Evolutionary conservation across 106 monocot genomes (phyloP), one percentile per base, ranked within the genome.

Genomic region (Iris macrosiphon): DNA sequence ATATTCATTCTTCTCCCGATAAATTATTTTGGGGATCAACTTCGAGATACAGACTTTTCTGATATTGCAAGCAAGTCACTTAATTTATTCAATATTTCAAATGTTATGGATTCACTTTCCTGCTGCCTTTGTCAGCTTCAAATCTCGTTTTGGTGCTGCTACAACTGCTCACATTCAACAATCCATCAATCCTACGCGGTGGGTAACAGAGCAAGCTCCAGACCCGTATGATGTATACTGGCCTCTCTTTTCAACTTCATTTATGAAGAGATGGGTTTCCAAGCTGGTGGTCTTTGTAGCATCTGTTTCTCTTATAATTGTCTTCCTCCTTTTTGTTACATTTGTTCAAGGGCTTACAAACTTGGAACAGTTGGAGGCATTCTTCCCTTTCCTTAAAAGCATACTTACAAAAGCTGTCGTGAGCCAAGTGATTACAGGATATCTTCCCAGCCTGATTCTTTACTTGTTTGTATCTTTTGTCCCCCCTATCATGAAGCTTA

Each of bases 111-210:
- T 73, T 83, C 87, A 91, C 73, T 64, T 87, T 44, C 77, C 87
- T 62, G 98, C 87, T 61, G 98, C 98, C 35, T 98, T 98, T 78
- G 83, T 98, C 45, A 81, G 69, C 73, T 98, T 98, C 68, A 98
- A 69, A 77, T 83, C 91, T 58, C 83, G 83, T 0, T 84, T 80
- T 62, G 75, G 67, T 69, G 83, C 87, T 62, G 82, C 98, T 50
- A 69, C 57, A 49, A 77, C 70, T 57, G 25, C 81, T 28, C 68
- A 68, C 64, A 77, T 87, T 21, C 83, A 54, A 53, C 91, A 80
- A 60, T 87, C 98, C 20, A 45, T 61, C 20, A 81, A 98, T 60
- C 91, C 98, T 23, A 81, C 59, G 27, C 52, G 81, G 34, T 98
- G 98, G 98, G 80, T 87, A 28, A 83, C 91, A 39, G 98, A 98